Evolutionary conservation across 345 rosid genomes (phyloP).

Genomic region (Hibiscus tridactylites): DNA sequence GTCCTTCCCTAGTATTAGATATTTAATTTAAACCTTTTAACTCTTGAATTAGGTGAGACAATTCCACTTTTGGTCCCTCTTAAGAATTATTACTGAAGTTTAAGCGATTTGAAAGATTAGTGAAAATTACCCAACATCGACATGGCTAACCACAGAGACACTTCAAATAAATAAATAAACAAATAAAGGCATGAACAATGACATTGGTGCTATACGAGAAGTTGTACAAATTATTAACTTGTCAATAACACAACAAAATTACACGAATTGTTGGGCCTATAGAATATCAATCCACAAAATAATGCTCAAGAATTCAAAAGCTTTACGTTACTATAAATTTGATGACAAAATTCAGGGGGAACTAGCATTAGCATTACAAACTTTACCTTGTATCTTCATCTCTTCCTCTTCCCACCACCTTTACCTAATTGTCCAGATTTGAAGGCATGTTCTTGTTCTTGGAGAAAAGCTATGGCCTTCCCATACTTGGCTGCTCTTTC

Average conservation of each 20-base stretch:
- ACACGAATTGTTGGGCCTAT: neutral
- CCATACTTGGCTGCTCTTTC: slow-evolving; percentile 75
- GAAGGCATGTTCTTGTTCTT: slow-evolving; percentile 82
- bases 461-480: slow-evolving; percentile 65
- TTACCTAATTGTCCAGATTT: slow-evolving; percentile 87
- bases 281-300: neutral
- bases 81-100: too few species aligned
- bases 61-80: too few species aligned
- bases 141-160: too few species aligned
- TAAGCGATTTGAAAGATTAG: too few species aligned
- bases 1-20: too few species aligned
- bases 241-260: neutral
- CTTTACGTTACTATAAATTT: neutral
- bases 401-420: slow-evolving; percentile 32
- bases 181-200: too few species aligned
- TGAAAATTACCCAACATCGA: too few species aligned
- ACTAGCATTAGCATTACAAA: neutral
- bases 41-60: too few species aligned
- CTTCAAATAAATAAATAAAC: too few species aligned
- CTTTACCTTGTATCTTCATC: neutral
- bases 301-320: neutral
- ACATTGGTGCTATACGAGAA: too few species aligned
- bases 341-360: neutral
- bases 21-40: too few species aligned
- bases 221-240: too few species aligned